Percentiles rank a stretch among this genome's conserved stretches.
Evolutionary conservation across 2,329 filamentous ascomycete genomes (phyloP).

Genomic region (Fusarium poae): DNA sequence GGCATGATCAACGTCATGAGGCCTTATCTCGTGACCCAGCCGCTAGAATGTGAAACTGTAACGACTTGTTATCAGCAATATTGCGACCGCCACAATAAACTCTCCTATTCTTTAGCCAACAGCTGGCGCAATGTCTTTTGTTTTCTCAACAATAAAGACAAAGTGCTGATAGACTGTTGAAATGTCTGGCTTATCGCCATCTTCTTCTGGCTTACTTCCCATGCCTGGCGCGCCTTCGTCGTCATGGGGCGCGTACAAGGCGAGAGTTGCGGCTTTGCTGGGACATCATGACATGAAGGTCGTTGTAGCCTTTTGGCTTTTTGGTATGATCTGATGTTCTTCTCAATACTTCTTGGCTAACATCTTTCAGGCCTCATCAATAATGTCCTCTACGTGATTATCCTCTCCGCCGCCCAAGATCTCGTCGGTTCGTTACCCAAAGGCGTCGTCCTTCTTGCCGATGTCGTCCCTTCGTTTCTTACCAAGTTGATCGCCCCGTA

Average conservation of each 20-base stretch:
- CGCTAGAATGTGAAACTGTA: slow-evolving; percentile 14
- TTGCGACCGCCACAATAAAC: not conserved
- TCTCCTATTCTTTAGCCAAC: not conserved
- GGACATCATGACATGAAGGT: slow-evolving; percentile 78
- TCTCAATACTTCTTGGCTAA: slow-evolving; percentile 16
- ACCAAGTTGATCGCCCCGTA: slow-evolving; percentile 92
- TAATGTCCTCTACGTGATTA: slow-evolving; percentile 97
- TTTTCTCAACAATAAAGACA: not conserved
- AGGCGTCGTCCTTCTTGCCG: slow-evolving; percentile 90
- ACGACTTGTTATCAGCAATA: slow-evolving; percentile 24
- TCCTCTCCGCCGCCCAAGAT: slow-evolving; percentile 94
- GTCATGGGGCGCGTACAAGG: slow-evolving; percentile 80
- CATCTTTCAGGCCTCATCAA: slow-evolving; percentile 73
- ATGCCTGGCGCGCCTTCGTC: slow-evolving; percentile 71
- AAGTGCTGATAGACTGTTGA: slow-evolving; percentile 1
- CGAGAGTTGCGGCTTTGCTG: slow-evolving; percentile 73
- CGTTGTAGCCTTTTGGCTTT: slow-evolving; percentile 89
- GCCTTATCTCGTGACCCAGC: slow-evolving; percentile 37
- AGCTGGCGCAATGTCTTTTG: slow-evolving; percentile 26
- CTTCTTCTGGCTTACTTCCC: slow-evolving; percentile 64
- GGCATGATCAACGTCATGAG: slow-evolving; percentile 47
- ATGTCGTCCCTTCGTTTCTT: slow-evolving; percentile 89
- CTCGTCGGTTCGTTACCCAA: slow-evolving; percentile 94
- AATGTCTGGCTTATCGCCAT: slow-evolving; percentile 57
- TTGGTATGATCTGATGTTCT: slow-evolving; percentile 70